A percentile compares a stretch with the other conserved stretches of the same genome.
Conservation (phyloP, 345 rosid species). For the Salix suchowensis region DNA sequence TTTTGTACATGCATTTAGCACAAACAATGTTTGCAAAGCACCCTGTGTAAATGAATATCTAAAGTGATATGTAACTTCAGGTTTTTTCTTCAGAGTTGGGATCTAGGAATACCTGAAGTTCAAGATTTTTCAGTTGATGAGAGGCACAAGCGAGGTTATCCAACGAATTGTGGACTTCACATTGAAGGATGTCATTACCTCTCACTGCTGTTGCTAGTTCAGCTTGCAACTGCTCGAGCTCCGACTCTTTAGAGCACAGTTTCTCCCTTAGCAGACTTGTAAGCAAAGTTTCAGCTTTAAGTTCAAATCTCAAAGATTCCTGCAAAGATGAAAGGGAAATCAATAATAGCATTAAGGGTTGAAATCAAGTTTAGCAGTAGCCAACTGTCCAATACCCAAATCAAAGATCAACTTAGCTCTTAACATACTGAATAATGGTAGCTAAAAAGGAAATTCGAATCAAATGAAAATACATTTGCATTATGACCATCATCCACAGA, state of each 20-base stretch:
- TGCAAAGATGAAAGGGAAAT: constrained; percentile 27
- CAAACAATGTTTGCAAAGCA: not conserved
- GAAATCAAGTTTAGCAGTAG: not conserved
- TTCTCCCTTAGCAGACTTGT: constrained; percentile 79
- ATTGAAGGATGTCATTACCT: constrained; percentile 66
- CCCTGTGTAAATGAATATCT: not conserved
- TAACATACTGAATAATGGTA: not conserved
- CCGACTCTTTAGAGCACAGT: constrained; percentile 74
- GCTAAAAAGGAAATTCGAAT: not conserved
- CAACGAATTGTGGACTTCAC: constrained; percentile 62
- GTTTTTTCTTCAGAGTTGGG: not conserved
- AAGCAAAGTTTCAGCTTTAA: constrained; percentile 67
- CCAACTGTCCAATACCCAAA: not conserved
- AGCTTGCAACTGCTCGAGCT: constrained; percentile 79
- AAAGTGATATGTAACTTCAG: not conserved
- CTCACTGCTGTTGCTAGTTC: constrained; percentile 81
- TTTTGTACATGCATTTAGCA: not conserved
- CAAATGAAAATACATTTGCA: not conserved
- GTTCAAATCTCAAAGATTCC: constrained; percentile 55
- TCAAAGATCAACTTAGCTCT: not conserved
- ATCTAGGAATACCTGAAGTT: constrained; percentile 58
- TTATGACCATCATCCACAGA: not conserved
- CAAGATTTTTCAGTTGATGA: constrained; percentile 74
- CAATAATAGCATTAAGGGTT: not conserved
- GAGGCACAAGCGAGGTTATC: constrained; percentile 61